A percentile compares a stretch with the other conserved stretches of the same genome.
Conservation (phyloP, 768 basidiomycete genomes). For the Auriscalpium orientale region DNA sequence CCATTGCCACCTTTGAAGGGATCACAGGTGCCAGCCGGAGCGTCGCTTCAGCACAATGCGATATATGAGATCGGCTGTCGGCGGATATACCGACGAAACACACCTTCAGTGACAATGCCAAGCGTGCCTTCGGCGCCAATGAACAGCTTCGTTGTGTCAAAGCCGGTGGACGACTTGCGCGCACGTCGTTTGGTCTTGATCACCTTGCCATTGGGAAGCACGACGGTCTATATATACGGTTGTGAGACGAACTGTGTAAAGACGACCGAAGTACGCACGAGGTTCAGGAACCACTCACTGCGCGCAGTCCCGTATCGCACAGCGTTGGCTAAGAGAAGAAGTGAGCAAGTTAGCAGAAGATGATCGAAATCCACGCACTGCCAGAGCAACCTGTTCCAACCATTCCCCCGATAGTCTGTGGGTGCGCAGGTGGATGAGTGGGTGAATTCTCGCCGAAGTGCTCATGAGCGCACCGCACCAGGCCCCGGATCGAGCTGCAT, state of each 20-base stretch:
- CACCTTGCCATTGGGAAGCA: constrained; percentile 77
- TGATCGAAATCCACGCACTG: constrained; percentile 42
- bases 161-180: constrained; percentile 82
- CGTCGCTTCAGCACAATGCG: too few relatives aligned
- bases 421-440: not conserved
- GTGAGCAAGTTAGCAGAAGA: not conserved
- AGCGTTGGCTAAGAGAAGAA: constrained; percentile 49
- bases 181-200: constrained; percentile 78
- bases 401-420: constrained; percentile 81
- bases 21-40: constrained; percentile 72
- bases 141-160: constrained; percentile 81
- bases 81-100: too few relatives aligned
- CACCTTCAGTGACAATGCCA: constrained; percentile 85
- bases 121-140: constrained; percentile 87
- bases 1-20: constrained; percentile 83
- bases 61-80: too few relatives aligned
- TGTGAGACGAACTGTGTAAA: not conserved
- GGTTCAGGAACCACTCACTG: constrained; percentile 81
- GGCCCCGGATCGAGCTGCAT: constrained; percentile 31
- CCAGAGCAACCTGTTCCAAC: constrained; percentile 82
- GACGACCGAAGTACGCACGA: constrained; percentile 36
- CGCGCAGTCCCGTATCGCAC: constrained; percentile 85
- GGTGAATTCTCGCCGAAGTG: too few relatives aligned
- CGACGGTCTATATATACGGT: constrained; percentile 52
- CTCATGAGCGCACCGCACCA: too few relatives aligned